Evolutionary conservation across 345 rosid species (phyloP).

Genomic region (Raphanus raphanistrum): DNA sequence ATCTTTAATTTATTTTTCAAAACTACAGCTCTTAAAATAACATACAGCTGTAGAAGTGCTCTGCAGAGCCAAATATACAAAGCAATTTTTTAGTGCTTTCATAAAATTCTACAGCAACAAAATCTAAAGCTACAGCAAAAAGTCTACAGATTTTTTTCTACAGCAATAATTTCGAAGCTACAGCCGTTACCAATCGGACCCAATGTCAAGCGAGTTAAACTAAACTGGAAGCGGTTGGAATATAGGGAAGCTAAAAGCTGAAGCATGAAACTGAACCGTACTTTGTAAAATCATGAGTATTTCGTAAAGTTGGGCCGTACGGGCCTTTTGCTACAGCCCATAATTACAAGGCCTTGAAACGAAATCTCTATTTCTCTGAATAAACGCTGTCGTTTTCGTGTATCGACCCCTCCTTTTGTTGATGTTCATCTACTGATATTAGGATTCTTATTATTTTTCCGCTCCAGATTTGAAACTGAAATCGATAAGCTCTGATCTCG

Average conservation of each 20-base stretch:
- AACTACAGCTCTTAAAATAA: no score
- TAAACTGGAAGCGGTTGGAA: not conserved
- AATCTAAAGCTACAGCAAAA: no score
- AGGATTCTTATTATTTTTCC: not conserved
- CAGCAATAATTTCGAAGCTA: no score
- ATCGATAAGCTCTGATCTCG: not conserved
- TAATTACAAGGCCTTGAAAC: not conserved
- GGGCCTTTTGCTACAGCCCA: not conserved
- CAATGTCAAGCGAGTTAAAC: not conserved
- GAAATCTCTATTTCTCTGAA: not conserved
- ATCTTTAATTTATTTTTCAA: no score
- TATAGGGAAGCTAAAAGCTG: not conserved
- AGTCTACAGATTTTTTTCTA: no score
- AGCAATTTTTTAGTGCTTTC: no score
- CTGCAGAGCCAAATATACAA: no score
- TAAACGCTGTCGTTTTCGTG: conserved; percentile 1
- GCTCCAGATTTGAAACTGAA: conserved; percentile 33
- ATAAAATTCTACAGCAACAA: no score
- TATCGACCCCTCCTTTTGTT: not conserved
- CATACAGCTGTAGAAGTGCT: no score
- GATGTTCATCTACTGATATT: not conserved
- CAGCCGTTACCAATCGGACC: no score
- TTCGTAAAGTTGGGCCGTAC: conserved; percentile 3
- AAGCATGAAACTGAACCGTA: not conserved
- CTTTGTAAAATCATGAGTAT: not conserved